A percentile compares a stretch with the other conserved stretches of the same genome.
These are phyloP conservation scores for Pseudogymnoascus sp. DNA, from an alignment of 2,329 filamentous ascomycete species.

Conservation along the genomic window DNA sequence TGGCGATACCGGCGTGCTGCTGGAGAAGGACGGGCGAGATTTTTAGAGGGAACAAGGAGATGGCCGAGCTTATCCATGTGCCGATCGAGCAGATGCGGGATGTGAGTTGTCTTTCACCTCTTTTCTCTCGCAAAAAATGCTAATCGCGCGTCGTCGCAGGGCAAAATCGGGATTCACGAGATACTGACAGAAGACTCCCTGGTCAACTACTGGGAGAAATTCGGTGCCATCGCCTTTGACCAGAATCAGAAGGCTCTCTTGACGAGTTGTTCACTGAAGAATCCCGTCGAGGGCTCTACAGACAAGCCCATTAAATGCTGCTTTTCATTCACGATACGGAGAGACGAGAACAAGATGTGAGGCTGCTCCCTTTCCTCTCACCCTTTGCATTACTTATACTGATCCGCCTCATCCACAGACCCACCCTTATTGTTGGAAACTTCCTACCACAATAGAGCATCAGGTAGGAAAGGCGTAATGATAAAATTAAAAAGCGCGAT, in stretches of 20 bases:
- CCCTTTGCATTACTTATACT: slow-evolving; percentile 23
- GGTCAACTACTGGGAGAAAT: slow-evolving; percentile 98
- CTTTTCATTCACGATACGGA: slow-evolving; percentile 93
- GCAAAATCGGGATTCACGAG: slow-evolving; percentile 89
- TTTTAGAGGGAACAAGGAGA: slow-evolving; percentile 94
- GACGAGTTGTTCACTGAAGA: slow-evolving; percentile 87
- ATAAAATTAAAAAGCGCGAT: background rate
- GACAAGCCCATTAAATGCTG: slow-evolving; percentile 80
- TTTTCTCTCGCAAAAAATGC: slow-evolving; percentile 7
- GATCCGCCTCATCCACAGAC: slow-evolving; percentile 46
- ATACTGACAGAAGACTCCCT: slow-evolving; percentile 92
- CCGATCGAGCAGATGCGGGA: slow-evolving; percentile 86
- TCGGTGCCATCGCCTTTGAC: slow-evolving; percentile 95
- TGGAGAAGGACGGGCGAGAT: slow-evolving; percentile 97
- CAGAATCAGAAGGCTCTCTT: slow-evolving; percentile 87
- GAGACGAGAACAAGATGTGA: slow-evolving; percentile 94
- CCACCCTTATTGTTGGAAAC: slow-evolving; percentile 91
- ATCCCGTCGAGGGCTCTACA: slow-evolving; percentile 60
- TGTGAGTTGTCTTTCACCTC: slow-evolving; percentile 46
- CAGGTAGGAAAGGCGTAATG: slow-evolving; percentile 4
- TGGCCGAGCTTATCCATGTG: slow-evolving; percentile 92
- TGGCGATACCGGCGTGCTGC: slow-evolving; percentile 96
- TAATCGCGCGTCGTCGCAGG: slow-evolving; percentile 43
- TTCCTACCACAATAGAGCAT: slow-evolving; percentile 72
- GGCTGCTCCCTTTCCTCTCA: slow-evolving; percentile 29